These are phyloP conservation scores for Pogostemon cablin DNA, from an alignment of 257 asterid species.

Conservation along the genomic window DNA sequence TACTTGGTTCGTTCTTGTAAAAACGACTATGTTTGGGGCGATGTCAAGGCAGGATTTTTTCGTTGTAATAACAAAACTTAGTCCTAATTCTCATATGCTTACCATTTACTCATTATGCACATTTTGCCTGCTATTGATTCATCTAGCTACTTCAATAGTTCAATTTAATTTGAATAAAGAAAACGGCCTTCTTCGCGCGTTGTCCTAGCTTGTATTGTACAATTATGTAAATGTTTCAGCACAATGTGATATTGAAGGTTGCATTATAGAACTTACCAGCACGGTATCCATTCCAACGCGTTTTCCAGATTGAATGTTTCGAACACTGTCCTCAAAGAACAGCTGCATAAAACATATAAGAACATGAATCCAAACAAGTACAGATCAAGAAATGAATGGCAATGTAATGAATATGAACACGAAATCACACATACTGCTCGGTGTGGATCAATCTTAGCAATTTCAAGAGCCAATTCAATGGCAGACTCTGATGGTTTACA, in stretches of 20 bases:
- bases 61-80: no score
- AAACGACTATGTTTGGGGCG: no score
- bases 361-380: background rate
- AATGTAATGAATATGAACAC: background rate
- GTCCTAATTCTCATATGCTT: no score
- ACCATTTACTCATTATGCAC: background rate
- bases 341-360: conserved; percentile 49
- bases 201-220: no score
- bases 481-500: conserved; percentile 93
- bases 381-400: background rate
- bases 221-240: no score
- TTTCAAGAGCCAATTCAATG: conserved; percentile 67
- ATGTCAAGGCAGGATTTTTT: no score
- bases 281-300: conserved; percentile 79
- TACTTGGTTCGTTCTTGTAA: no score
- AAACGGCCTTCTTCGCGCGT: no score
- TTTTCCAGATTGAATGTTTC: conserved; percentile 82
- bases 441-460: conserved; percentile 73
- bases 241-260: background rate
- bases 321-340: conserved; percentile 86
- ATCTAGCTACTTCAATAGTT: no score
- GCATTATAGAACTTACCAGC: conserved; percentile 47
- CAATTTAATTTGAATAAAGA: no score
- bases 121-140: background rate
- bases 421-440: conserved; percentile 62